phyloP scores from a whole-genome alignment of 2,329 filamentous ascomycete genomes.

The Catunica adiposa region DNA sequence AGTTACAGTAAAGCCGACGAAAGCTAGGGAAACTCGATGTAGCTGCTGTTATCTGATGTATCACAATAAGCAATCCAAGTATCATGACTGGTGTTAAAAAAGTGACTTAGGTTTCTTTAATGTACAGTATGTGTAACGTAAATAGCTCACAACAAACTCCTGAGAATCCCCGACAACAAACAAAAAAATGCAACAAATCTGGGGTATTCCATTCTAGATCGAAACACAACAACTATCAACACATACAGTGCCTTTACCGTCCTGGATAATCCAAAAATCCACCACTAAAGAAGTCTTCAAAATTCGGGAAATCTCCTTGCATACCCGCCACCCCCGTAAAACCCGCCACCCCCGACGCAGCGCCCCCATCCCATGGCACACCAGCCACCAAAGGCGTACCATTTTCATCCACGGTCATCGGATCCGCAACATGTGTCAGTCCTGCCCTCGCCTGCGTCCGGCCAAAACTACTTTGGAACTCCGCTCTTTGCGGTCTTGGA shows the following conservation, averaged over 20 bases:
- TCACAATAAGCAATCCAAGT: too few species aligned
- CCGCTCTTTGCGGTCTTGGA: not conserved
- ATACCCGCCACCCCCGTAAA: not conserved
- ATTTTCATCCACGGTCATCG: slow-evolving; percentile 10
- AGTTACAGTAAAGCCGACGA: too few species aligned
- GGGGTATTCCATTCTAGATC: too few species aligned
- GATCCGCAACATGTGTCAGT: slow-evolving; percentile 2
- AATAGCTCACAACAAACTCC: not conserved
- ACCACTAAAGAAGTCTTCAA: slow-evolving; percentile 14
- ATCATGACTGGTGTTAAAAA: too few species aligned
- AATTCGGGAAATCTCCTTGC: slow-evolving; percentile 12
- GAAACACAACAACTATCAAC: not conserved
- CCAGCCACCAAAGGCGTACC: not conserved
- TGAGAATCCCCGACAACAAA: too few species aligned
- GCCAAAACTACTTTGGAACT: slow-evolving; percentile 8
- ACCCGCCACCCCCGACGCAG: not conserved
- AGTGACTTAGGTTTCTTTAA: too few species aligned
- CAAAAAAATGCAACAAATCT: too few species aligned
- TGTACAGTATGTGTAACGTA: too few species aligned
- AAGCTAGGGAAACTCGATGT: too few species aligned
- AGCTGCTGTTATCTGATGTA: too few species aligned
- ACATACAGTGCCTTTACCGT: not conserved
- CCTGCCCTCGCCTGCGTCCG: slow-evolving; percentile 6
- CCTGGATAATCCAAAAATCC: slow-evolving; percentile 14
- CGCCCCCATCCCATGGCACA: not conserved